Evolutionary conservation across 768 basidiomycete genomes (phyloP).

Genomic region (Phylloporus sp.): DNA sequence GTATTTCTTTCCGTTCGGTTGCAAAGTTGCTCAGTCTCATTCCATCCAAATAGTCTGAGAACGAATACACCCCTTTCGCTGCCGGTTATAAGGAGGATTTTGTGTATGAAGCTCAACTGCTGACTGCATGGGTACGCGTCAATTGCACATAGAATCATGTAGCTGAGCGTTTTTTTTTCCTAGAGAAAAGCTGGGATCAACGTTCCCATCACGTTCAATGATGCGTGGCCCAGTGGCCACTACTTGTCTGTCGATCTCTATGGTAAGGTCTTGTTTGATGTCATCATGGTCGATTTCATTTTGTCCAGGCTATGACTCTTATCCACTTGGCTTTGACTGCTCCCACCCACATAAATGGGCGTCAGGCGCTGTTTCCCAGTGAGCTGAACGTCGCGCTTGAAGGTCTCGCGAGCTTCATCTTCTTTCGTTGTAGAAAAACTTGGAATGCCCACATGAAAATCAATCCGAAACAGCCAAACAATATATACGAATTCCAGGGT

Average conservation of each 20-base stretch:
- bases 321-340: conserved; percentile 54
- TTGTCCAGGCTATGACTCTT: conserved; percentile 24
- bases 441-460: conserved; percentile 37
- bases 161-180: too few species aligned
- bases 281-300: background rate
- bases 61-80: conserved; percentile 40
- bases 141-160: too few species aligned
- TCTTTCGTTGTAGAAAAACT: conserved; percentile 20
- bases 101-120: conserved; percentile 41
- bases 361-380: conserved; percentile 40
- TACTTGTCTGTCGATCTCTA: conserved; percentile 45
- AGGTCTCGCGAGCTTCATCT: background rate
- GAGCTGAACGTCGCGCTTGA: background rate
- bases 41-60: conserved; percentile 39
- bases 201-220: conserved; percentile 46
- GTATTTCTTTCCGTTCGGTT: conserved; percentile 24
- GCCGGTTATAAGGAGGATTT: conserved; percentile 29
- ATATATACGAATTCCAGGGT: conserved; percentile 30
- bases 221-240: conserved; percentile 43
- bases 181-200: conserved; percentile 41
- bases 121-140: conserved; percentile 21
- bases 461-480: conserved; percentile 19
- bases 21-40: conserved; percentile 18
- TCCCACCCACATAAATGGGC: conserved; percentile 43
- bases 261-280: conserved; percentile 29